Percentiles rank a stretch among this genome's conserved stretches.
These are phyloP conservation scores for Acacia melanoxylon DNA, from an alignment of 306 rosid species.

Conservation along the genomic window DNA sequence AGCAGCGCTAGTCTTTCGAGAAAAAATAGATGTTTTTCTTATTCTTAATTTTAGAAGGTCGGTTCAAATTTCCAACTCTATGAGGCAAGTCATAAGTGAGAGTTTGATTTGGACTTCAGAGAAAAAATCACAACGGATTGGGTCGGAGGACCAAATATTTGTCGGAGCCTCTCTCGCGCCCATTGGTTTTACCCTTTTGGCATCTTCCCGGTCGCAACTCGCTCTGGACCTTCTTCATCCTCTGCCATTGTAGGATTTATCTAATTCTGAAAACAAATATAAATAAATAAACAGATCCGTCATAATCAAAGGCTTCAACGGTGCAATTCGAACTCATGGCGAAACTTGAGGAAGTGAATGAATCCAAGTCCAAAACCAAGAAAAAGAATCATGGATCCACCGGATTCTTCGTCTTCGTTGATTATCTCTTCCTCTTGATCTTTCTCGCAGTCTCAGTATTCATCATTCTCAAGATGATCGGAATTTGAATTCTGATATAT, in stretches of 20 bases:
- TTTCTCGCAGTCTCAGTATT: constrained; percentile 59
- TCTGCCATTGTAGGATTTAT: neutral
- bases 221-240: neutral
- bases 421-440: constrained; percentile 65
- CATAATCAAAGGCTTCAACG: neutral
- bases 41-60: too few species aligned
- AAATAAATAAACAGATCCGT: neutral
- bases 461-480: constrained; percentile 58
- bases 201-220: neutral
- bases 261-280: neutral
- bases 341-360: constrained; percentile 47
- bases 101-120: neutral
- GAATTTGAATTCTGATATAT: constrained; percentile 40
- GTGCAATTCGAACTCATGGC: constrained; percentile 49
- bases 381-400: constrained; percentile 65
- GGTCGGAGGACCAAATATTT: constrained; percentile 7
- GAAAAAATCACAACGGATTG: neutral
- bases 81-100: too few species aligned
- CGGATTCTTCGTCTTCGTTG: constrained; percentile 65
- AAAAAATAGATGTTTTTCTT: too few species aligned
- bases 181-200: neutral
- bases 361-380: constrained; percentile 35
- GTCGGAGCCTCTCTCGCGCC: neutral
- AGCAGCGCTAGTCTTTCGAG: too few species aligned
- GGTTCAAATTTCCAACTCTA: too few species aligned